Evolutionary conservation across 768 basidiomycete species (phyloP).

Genomic region (Suillus weaverae): DNA sequence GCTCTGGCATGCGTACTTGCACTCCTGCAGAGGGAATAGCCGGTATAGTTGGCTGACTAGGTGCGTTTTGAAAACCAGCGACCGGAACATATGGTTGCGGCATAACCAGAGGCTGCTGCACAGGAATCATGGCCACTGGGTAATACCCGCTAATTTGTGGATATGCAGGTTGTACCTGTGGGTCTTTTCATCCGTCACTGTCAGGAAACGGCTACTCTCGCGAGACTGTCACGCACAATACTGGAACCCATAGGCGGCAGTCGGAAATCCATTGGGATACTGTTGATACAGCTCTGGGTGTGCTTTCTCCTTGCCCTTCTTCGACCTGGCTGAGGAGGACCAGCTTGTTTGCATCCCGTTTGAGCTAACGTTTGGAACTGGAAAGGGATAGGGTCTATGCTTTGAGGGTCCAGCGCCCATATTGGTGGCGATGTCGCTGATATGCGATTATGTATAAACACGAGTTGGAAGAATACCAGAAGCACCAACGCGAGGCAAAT

Average conservation of each 20-base stretch:
- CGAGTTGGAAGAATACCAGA: neutral
- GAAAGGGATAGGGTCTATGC: conserved; percentile 21
- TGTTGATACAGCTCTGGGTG: conserved; percentile 17
- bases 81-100: conserved; percentile 29
- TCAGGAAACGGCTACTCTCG: conserved; percentile 17
- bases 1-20: conserved; percentile 18
- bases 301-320: conserved; percentile 19
- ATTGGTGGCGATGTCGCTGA: neutral
- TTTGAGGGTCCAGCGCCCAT: conserved; percentile 28
- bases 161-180: conserved; percentile 22
- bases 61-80: conserved; percentile 18
- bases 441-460: conserved; percentile 5
- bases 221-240: conserved; percentile 22
- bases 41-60: conserved; percentile 10
- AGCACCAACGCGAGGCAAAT: neutral
- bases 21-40: conserved; percentile 12
- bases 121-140: conserved; percentile 25
- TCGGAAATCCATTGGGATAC: conserved; percentile 15
- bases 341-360: conserved; percentile 20
- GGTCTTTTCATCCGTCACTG: conserved; percentile 18
- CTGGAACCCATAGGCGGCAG: conserved; percentile 19
- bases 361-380: conserved; percentile 11
- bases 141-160: conserved; percentile 26
- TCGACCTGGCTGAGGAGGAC: conserved; percentile 20
- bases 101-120: conserved; percentile 32